Percentiles rank a stretch among this genome's conserved stretches.
These are phyloP conservation scores for Linum trigynum DNA, from an alignment of 345 rosid species.

Conservation along the genomic window DNA sequence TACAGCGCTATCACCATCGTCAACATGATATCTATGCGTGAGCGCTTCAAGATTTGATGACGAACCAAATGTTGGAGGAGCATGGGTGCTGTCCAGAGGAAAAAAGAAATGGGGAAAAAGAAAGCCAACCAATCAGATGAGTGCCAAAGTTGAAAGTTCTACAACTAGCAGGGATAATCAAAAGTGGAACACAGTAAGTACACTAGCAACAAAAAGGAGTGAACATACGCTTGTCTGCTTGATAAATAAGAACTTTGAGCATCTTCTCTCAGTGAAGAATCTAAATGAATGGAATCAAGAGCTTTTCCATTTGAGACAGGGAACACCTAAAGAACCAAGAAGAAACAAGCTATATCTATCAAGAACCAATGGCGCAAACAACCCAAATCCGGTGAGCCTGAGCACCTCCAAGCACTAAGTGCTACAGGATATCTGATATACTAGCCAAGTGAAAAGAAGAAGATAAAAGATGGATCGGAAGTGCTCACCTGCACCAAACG, in stretches of 20 bases:
- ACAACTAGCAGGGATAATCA: background rate
- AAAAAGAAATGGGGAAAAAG: background rate
- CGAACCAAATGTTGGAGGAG: slow-evolving; percentile 98
- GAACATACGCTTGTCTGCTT: slow-evolving; percentile 43
- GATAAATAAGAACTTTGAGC: slow-evolving; percentile 57
- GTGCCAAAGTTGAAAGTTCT: background rate
- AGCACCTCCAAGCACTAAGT: background rate
- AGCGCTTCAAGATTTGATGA: slow-evolving; percentile 62
- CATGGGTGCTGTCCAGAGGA: slow-evolving; percentile 37
- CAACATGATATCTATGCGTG: slow-evolving; percentile 38
- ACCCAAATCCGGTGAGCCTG: background rate
- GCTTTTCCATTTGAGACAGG: slow-evolving; percentile 38
- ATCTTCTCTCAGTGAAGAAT: slow-evolving; percentile 58
- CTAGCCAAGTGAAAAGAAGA: no score
- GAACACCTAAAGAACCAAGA: slow-evolving; percentile 41
- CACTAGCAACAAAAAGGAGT: slow-evolving; percentile 1
- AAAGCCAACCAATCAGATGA: slow-evolving; percentile 6
- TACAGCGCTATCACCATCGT: slow-evolving; percentile 50
- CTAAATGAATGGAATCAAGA: slow-evolving; percentile 37
- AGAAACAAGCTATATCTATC: background rate
- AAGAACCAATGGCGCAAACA: background rate
- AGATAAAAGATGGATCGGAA: no score
- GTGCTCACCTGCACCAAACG: slow-evolving; percentile 69
- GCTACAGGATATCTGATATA: background rate
- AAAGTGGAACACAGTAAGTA: background rate